Evolutionary conservation across 2,329 filamentous ascomycete genomes (phyloP).

Genomic region (Trichoderma cornu-damae): DNA sequence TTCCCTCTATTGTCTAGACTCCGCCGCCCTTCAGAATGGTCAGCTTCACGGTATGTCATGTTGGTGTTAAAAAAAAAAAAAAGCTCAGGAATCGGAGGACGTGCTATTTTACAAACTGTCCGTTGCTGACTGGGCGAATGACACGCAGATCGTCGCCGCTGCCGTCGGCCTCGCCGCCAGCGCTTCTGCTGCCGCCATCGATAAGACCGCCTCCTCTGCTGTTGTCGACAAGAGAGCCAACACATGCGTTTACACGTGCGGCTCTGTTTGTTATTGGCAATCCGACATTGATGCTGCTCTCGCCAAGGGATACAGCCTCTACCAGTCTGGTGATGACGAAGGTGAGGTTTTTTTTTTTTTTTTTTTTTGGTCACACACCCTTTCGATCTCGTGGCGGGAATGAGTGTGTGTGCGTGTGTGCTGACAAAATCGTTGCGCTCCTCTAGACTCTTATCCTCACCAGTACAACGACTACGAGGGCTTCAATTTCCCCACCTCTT

Average conservation of each 20-base stretch:
- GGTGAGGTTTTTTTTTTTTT: background rate
- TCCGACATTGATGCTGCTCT: constrained; percentile 15
- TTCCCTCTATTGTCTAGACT: background rate
- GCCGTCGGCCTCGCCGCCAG: constrained; percentile 10
- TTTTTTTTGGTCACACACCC: too few relatives aligned
- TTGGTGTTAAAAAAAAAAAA: too few relatives aligned
- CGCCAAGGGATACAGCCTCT: constrained; percentile 4
- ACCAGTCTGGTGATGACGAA: background rate
- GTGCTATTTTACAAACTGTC: background rate
- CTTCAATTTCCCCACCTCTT: constrained; percentile 32
- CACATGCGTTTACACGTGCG: constrained; percentile 15
- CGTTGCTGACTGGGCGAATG: background rate
- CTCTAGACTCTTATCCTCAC: constrained; percentile 33
- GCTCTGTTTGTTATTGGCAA: constrained; percentile 16
- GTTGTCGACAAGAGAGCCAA: constrained; percentile 2
- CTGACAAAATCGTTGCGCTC: background rate
- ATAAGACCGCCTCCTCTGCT: background rate
- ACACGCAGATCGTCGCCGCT: constrained; percentile 7
- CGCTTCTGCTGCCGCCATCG: constrained; percentile 11
- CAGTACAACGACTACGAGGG: constrained; percentile 37
- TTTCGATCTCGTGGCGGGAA: background rate
- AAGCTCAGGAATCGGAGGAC: rapidly evolving
- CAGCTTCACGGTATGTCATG: constrained; percentile 9
- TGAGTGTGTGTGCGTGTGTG: background rate
- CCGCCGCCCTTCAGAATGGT: constrained; percentile 7